Conservation (phyloP, 257 asterid genomes). For the Solanum ossicruentum region DNA sequence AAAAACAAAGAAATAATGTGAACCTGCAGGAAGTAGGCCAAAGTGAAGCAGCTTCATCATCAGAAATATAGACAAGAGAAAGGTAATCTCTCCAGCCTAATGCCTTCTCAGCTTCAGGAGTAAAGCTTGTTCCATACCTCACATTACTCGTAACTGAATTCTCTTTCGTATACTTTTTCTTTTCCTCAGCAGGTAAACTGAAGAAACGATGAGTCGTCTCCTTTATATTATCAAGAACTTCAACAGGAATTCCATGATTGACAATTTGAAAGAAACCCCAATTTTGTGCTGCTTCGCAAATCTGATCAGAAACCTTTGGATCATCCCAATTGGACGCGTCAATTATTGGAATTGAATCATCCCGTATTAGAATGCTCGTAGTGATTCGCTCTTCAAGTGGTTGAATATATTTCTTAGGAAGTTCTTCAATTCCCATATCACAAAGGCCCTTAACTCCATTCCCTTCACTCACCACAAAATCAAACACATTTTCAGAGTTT, state of each 20-base stretch:
- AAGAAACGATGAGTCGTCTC: slow-evolving; percentile 12
- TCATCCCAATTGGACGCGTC: slow-evolving; percentile 10
- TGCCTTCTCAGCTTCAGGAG: slow-evolving; percentile 16
- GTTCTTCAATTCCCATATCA: not conserved
- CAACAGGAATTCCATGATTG: slow-evolving; percentile 15
- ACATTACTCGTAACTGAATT: slow-evolving; percentile 5
- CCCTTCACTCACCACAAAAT: slow-evolving; percentile 7
- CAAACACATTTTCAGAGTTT: not conserved
- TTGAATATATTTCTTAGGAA: slow-evolving; percentile 16
- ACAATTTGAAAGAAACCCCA: slow-evolving; percentile 23
- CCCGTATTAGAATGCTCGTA: not conserved
- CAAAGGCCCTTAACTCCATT: slow-evolving; percentile 16
- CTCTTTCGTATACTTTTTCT: slow-evolving; percentile 4
- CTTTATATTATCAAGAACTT: slow-evolving; percentile 10
- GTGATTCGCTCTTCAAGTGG: slow-evolving; percentile 7
- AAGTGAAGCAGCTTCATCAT: slow-evolving; percentile 10
- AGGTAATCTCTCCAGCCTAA: slow-evolving; percentile 25
- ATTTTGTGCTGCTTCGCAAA: slow-evolving; percentile 12
- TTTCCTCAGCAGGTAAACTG: slow-evolving; percentile 7
- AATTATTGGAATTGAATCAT: slow-evolving; percentile 11
- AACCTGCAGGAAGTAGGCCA: slow-evolving; percentile 25
- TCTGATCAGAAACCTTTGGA: slow-evolving; percentile 3
- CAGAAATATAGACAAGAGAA: slow-evolving; percentile 10
- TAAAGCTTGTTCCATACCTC: slow-evolving; percentile 16
- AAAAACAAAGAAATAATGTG: too few relatives aligned